phyloP scores from a whole-genome alignment of 2,329 filamentous ascomycete species.

The Fusarium penzigii region DNA sequence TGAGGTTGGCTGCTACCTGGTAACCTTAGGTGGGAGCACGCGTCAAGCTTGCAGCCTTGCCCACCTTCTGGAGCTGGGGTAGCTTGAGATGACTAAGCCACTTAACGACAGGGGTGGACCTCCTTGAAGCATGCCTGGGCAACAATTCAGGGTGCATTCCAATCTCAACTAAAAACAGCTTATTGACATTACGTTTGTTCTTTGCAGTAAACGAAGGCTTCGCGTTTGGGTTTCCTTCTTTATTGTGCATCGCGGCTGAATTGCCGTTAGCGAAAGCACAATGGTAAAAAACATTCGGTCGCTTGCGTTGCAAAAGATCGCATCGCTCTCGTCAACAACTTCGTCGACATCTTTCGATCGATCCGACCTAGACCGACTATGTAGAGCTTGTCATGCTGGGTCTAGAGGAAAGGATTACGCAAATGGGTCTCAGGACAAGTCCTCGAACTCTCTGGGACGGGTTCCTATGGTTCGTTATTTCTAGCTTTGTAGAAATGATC shows the following conservation, averaged over 20 bases:
- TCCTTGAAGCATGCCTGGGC: slow-evolving; percentile 23
- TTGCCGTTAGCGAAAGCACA: slow-evolving; percentile 10
- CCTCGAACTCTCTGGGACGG: slow-evolving; percentile 47
- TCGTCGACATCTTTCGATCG: slow-evolving; percentile 57
- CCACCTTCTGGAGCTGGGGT: slow-evolving; percentile 28
- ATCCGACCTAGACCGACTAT: slow-evolving; percentile 64
- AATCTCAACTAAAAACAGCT: slow-evolving; percentile 10
- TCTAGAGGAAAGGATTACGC: slow-evolving; percentile 43
- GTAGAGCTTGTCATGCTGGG: slow-evolving; percentile 55
- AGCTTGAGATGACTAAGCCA: slow-evolving; percentile 45
- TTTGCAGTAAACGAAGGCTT: not conserved
- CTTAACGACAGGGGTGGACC: slow-evolving; percentile 21
- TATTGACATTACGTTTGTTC: slow-evolving; percentile 15
- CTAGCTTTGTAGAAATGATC: not conserved
- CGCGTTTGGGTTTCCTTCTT: slow-evolving; percentile 2
- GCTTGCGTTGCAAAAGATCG: slow-evolving; percentile 65
- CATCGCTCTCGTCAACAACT: slow-evolving; percentile 59
- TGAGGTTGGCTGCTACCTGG: slow-evolving; percentile 26
- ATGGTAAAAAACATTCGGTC: slow-evolving; percentile 61
- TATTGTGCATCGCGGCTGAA: slow-evolving; percentile 4
- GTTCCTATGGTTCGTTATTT: slow-evolving; percentile 59
- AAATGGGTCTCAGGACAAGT: slow-evolving; percentile 50
- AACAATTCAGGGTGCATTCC: slow-evolving; percentile 16
- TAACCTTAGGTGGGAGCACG: slow-evolving; percentile 28
- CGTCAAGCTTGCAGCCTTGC: slow-evolving; percentile 57